Percentiles rank a stretch among this genome's conserved stretches.
phyloP scores from a whole-genome alignment of 805 yeast species.

The Kazachstania kunashirensis region DNA sequence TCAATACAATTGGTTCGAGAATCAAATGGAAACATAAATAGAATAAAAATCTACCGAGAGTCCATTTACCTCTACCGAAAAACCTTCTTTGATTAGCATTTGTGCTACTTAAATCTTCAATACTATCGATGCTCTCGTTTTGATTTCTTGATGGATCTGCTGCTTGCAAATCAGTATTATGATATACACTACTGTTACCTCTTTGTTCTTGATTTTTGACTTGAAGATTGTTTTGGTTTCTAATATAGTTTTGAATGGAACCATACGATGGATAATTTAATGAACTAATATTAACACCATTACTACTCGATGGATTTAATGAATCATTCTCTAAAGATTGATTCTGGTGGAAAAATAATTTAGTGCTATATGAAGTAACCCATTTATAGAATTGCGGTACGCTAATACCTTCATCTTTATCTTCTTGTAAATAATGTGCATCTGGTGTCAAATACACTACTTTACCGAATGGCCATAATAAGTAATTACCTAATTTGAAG shows the following conservation, averaged over 20 bases:
- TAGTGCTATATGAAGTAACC: slow-evolving; percentile 69
- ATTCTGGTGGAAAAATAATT: slow-evolving; percentile 52
- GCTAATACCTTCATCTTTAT: slow-evolving; percentile 78
- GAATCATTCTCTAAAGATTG: slow-evolving; percentile 17
- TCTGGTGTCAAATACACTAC: slow-evolving; percentile 71
- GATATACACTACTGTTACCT: background rate
- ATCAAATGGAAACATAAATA: slow-evolving; percentile 59
- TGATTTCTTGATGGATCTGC: background rate
- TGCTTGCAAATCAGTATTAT: background rate
- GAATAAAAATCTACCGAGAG: slow-evolving; percentile 68
- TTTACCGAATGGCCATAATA: slow-evolving; percentile 82
- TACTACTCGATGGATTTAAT: slow-evolving; percentile 7
- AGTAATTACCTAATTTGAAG: slow-evolving; percentile 55
- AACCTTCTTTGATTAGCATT: slow-evolving; percentile 38
- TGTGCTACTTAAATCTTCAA: background rate
- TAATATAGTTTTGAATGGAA: slow-evolving; percentile 23
- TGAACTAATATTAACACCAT: background rate
- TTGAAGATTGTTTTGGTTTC: slow-evolving; percentile 7
- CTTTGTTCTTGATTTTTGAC: background rate
- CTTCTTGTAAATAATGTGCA: slow-evolving; percentile 74
- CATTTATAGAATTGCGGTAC: slow-evolving; percentile 78
- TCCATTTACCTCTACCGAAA: slow-evolving; percentile 93
- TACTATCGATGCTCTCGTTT: background rate
- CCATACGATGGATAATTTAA: slow-evolving; percentile 17
- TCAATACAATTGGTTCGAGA: slow-evolving; percentile 54